Evolutionary conservation across 1,284 basidiomycete species (phyloP).

Genomic region (Ceratobasidium sp.): DNA sequence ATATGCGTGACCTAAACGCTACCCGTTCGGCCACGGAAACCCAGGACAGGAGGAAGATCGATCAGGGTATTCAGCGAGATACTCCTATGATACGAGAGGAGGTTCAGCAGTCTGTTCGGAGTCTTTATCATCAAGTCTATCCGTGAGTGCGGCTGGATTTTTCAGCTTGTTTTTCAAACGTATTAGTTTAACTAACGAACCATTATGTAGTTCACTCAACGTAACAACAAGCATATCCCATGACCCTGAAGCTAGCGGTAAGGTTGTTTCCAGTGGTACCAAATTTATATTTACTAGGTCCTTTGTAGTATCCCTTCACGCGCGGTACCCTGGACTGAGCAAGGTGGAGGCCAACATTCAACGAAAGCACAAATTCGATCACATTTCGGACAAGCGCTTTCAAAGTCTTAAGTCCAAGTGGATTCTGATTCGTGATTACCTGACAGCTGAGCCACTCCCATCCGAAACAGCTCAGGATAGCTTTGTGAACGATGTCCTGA

Average conservation of each 20-base stretch:
- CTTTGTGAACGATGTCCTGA: constrained; percentile 19
- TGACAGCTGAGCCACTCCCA: background rate
- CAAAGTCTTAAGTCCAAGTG: constrained; percentile 22
- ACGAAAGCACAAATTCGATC: background rate
- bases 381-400: constrained; percentile 10
- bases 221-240: background rate
- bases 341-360: background rate
- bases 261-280: background rate
- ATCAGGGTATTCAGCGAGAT: background rate
- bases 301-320: background rate
- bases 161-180: background rate
- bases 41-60: constrained; percentile 9
- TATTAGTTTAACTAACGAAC: too few species aligned
- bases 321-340: constrained; percentile 11
- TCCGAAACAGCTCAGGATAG: background rate
- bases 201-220: background rate
- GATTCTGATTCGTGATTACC: constrained; percentile 17
- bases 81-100: constrained; percentile 12
- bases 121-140: background rate
- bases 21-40: background rate
- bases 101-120: constrained; percentile 12
- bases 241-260: constrained; percentile 18
- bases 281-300: background rate
- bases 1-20: background rate
- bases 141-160: constrained; percentile 14